Base-by-base conservation (phyloP, 495 filamentous ascomycete genomes). In the Symbiotaphrina buchneri region DNA sequence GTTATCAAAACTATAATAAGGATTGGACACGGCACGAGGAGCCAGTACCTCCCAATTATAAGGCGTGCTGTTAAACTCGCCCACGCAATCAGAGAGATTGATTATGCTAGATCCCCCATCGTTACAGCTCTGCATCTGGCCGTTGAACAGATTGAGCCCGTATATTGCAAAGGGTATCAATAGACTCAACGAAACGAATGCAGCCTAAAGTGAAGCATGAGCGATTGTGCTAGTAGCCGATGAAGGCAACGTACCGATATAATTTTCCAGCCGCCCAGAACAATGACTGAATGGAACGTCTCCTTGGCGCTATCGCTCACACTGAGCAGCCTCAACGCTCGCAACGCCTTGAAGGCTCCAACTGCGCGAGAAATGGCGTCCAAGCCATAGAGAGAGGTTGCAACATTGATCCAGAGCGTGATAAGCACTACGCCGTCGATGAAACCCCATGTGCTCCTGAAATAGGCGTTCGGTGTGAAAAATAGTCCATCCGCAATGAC, bases 81-180 rank as follows among this genome's bases (percentile, higher is more conserved):
- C 71, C 27, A 83, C 67, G 46, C 87, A 99, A 32, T 80, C 71
- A 5, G 44, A 45, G 35, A 95, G 59, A 30, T 61, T 63, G 11
- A 54, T 55, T 6, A 71, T 58, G 25, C 34, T 38, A 5, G 58
- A 49, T 7, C 40, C 42, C 11, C 23, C 45, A 41, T 99, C 90
- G 47, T 93, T 95, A 57, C 87, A 99, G 14, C 47, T 29, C 21
- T 71, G 46, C 57, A 95, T 58, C 45, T 77, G 62, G 2, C 83
- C 87, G 39, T 74, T 71, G 53, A 95, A 99, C 8, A 99, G 61
- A 35, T 92, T 95, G 25, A 95, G 48, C 2, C 75, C 83, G 41
- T 94, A 95, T 28, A 95, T 81, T 35, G 87, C 87, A 48, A 99
- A 95, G 0, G 87, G 87, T 39, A 99, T 82, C 38, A 99, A 51